phyloP scores from a whole-genome alignment of 2,329 filamentous ascomycete genomes.

The Alternaria infectoria region DNA sequence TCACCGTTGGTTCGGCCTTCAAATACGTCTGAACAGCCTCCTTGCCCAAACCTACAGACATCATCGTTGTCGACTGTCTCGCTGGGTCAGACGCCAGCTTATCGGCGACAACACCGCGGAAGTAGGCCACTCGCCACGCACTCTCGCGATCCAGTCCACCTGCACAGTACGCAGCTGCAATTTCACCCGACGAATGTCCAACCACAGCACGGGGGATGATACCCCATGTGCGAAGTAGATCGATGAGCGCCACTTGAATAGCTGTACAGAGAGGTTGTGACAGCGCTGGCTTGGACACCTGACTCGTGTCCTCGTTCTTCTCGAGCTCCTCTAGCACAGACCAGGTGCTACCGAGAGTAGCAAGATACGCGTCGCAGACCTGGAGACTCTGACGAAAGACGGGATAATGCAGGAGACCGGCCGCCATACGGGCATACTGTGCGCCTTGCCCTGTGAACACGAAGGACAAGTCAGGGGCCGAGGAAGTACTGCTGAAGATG shows the following conservation, averaged over 20 bases:
- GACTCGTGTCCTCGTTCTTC: slow-evolving; percentile 7
- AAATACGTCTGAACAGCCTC: neutral
- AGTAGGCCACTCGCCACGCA: slow-evolving; percentile 13
- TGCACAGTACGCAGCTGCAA: slow-evolving; percentile 26
- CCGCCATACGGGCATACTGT: slow-evolving; percentile 34
- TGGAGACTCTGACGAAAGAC: slow-evolving; percentile 7
- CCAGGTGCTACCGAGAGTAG: neutral
- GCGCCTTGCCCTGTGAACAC: slow-evolving; percentile 43
- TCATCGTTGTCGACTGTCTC: neutral
- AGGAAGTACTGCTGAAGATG: slow-evolving; percentile 1
- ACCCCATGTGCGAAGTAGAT: slow-evolving; percentile 10
- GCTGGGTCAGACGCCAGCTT: neutral
- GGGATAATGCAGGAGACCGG: slow-evolving; percentile 16
- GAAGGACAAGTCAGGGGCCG: slow-evolving; percentile 11
- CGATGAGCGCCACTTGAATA: slow-evolving; percentile 5
- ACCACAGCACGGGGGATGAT: slow-evolving; percentile 16
- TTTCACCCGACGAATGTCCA: slow-evolving; percentile 32
- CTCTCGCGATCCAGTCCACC: neutral
- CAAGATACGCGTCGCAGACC: neutral
- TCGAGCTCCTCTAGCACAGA: slow-evolving; percentile 28
- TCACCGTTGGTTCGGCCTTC: slow-evolving; percentile 5
- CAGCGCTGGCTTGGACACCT: slow-evolving; percentile 13
- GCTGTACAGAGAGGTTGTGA: slow-evolving; percentile 7
- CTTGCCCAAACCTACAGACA: slow-evolving; percentile 7
- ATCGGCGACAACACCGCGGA: slow-evolving; percentile 10